Evolutionary conservation across 352 stramenopile species (phyloP).

Genomic region (Phytophthora pluvialis): DNA sequence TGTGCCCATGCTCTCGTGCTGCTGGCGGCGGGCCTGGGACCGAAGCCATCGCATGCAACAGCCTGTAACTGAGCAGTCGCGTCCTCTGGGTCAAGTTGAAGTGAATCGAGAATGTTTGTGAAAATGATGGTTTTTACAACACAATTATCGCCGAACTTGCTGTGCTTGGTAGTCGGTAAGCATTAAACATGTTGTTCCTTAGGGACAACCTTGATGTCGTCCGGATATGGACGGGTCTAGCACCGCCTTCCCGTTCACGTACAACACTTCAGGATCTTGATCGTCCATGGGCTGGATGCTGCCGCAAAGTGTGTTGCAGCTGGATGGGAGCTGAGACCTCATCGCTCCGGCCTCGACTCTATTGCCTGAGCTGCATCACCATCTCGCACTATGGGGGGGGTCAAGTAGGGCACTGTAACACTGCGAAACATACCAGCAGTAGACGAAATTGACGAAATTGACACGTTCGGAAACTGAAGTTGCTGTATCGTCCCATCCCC

Average conservation of each 20-base stretch:
- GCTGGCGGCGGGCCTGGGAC: constrained; percentile 26
- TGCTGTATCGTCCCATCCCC: constrained; percentile 3
- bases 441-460: constrained; percentile 23
- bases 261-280: no score
- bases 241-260: no score
- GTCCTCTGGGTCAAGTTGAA: constrained; percentile 21
- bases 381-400: constrained; percentile 26
- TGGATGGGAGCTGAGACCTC: not conserved
- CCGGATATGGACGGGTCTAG: no score
- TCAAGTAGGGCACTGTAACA: constrained; percentile 21
- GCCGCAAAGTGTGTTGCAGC: no score
- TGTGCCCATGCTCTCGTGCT: constrained; percentile 22
- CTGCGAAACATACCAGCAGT: constrained; percentile 25
- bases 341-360: constrained; percentile 19
- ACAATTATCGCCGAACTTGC: no score
- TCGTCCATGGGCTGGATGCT: no score
- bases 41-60: constrained; percentile 9
- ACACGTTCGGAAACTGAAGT: not conserved
- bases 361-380: constrained; percentile 20
- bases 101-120: constrained; percentile 3
- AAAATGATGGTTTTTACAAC: not conserved
- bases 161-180: no score
- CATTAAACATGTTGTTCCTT: no score
- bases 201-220: no score
- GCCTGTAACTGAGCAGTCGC: constrained; percentile 18